These are phyloP conservation scores for Fistulifera pelliculosa DNA, from an alignment of 108 stramenopile species.

Conservation along the genomic window DNA sequence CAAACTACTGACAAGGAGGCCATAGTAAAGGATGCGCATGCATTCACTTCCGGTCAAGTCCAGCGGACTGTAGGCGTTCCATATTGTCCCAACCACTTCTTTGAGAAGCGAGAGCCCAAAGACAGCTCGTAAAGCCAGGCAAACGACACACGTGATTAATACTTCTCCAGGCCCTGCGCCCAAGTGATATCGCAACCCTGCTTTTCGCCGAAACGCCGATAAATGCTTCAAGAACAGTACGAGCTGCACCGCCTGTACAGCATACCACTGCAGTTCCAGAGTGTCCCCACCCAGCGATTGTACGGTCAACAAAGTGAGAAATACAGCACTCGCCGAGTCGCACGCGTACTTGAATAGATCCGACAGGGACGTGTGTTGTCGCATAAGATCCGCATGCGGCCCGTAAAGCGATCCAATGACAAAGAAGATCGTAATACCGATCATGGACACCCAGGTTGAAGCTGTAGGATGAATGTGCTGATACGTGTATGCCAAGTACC, in stretches of 20 bases:
- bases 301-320: constrained; percentile 62
- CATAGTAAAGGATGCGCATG: constrained; percentile 49
- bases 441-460: constrained; percentile 69
- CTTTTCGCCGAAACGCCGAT: constrained; percentile 76
- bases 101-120: constrained; percentile 35
- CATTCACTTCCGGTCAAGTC: constrained; percentile 46
- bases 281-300: constrained; percentile 67
- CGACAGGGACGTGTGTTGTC: constrained; percentile 72
- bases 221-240: constrained; percentile 83
- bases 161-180: constrained; percentile 82
- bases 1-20: constrained; percentile 53
- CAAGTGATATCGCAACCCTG: constrained; percentile 72
- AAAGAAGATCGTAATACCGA: constrained; percentile 70
- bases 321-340: constrained; percentile 76
- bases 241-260: constrained; percentile 73
- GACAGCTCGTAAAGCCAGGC: constrained; percentile 57
- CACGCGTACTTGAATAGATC: constrained; percentile 85
- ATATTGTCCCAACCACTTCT: no score
- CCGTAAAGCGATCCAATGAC: constrained; percentile 48
- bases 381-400: constrained; percentile 73
- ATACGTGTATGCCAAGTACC: constrained; percentile 74
- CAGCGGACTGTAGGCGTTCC: background rate
- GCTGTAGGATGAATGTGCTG: constrained; percentile 56
- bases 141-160: constrained; percentile 39
- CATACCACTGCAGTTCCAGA: constrained; percentile 71